Evolutionary conservation across 495 filamentous ascomycete genomes (phyloP), one percentile per base, ranked within the genome.

Genomic region (Astrothelium subdiscretum): DNA sequence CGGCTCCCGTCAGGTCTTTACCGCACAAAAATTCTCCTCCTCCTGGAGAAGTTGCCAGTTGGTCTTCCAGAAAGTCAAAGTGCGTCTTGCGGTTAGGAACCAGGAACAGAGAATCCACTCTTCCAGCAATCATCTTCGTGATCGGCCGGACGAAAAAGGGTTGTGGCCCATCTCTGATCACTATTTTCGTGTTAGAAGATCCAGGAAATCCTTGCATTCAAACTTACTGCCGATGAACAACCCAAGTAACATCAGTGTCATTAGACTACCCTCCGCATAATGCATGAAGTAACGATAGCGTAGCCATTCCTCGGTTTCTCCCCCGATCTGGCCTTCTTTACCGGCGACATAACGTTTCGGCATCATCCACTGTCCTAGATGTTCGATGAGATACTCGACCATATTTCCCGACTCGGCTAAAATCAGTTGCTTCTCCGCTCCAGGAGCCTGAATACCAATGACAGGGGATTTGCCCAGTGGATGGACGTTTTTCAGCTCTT

Each of bases 91-190:
- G 74, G 57, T 89, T 86, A 22, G 84, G 84, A 6, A 78, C 72
- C 31, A 95, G 72, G 67, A 85, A 91, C 11, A 67, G 68, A 2
- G 74, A 68, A 31, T 85, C 76, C 31, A 96, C 75, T 32, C 85
- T 83, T 62, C 75, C 73, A 40, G 84, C 83, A 15, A 96, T 83
- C 20, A 80, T 70, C 18, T 74, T 70, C 8, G 88, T 87, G 62
- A 97, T 80, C 20, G 89, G 90, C 44, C 85, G 87, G 70, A 97
- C 76, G 78, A 96, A 91, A 81, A 96, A 95, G 1, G 91, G 91
- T 5, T 89, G 74, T 0, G 84, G 81, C 3, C 83, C 74, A 13
- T 81, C 79, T 63, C 82, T 84, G 58, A 97, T 76, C 13, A 68
- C 84, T 86, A 59, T 31, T 26, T 26, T 12, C 22, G 29, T 18